These are phyloP conservation scores for Sarocladiaceae sp. DNA, from an alignment of 2,329 filamentous ascomycete species.

Conservation along the genomic window DNA sequence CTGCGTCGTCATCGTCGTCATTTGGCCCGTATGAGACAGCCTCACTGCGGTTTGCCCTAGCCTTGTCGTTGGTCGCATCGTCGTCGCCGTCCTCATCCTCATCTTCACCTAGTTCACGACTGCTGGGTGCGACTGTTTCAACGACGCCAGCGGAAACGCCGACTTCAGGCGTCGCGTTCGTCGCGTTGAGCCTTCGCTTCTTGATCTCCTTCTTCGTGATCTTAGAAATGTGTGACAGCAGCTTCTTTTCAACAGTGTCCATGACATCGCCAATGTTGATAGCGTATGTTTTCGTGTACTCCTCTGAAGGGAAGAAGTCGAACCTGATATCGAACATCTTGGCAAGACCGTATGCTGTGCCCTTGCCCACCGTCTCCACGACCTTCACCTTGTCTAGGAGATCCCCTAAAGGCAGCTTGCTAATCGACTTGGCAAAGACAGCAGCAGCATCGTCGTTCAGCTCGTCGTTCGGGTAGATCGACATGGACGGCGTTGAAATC, in stretches of 20 bases:
- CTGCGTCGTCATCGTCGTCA: conserved; percentile 80
- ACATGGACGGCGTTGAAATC: conserved; percentile 90
- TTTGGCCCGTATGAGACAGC: conserved; percentile 86
- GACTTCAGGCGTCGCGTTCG: conserved; percentile 70
- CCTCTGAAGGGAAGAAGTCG: conserved; percentile 74
- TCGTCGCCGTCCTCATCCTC: conserved; percentile 73
- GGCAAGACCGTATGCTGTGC: conserved; percentile 60
- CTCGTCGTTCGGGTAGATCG: conserved; percentile 68
- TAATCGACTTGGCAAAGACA: conserved; percentile 87
- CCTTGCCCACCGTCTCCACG: conserved; percentile 70
- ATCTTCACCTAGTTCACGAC: conserved; percentile 49
- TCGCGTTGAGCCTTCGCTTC: conserved; percentile 62
- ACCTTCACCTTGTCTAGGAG: conserved; percentile 77
- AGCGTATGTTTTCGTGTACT: conserved; percentile 81
- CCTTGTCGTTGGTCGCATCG: conserved; percentile 69
- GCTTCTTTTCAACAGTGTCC: conserved; percentile 70
- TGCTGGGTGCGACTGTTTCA: conserved; percentile 37
- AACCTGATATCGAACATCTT: conserved; percentile 82
- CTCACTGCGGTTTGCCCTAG: conserved; percentile 69
- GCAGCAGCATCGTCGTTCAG: conserved; percentile 63
- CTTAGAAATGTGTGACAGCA: conserved; percentile 65
- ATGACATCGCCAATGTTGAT: conserved; percentile 75
- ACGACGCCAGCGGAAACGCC: conserved; percentile 47
- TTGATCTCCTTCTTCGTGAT: conserved; percentile 74
- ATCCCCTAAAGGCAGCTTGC: conserved; percentile 74